Conservation (phyloP, 345 rosid species). For the Eucalyptus polybractea region DNA sequence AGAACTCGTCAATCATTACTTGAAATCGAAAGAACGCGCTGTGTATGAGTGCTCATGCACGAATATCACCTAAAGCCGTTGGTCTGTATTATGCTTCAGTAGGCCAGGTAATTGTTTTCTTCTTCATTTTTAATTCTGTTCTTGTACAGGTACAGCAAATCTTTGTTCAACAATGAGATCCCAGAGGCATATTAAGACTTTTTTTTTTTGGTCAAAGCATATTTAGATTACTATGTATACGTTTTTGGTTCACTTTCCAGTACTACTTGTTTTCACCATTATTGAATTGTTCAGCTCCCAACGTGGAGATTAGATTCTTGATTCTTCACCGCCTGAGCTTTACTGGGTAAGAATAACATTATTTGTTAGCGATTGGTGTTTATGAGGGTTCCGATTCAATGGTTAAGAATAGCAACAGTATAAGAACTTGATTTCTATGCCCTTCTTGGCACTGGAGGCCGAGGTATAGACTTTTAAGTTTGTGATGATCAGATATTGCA, state of each 20-base stretch:
- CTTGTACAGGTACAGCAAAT: not conserved
- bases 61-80: constrained; percentile 1
- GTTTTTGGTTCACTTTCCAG: not conserved
- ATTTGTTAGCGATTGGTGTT: not conserved
- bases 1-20: not conserved
- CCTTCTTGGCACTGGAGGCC: not conserved
- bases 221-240: not conserved
- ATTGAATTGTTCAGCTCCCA: not conserved
- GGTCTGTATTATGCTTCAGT: not conserved
- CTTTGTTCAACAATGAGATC: not conserved
- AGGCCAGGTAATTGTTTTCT: not conserved
- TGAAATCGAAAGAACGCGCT: not conserved
- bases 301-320: not conserved
- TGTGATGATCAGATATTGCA: not conserved
- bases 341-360: not conserved
- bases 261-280: not conserved
- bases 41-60: not conserved
- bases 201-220: not conserved
- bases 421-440: not conserved
- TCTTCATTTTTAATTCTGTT: not conserved
- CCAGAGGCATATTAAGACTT: not conserved
- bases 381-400: not conserved
- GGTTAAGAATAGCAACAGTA: not conserved
- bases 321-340: not conserved
- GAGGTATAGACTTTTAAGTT: not conserved